Evolutionary conservation across 2,329 filamentous ascomycete species (phyloP).

Genomic region (Pseudogymnoascus sp.): DNA sequence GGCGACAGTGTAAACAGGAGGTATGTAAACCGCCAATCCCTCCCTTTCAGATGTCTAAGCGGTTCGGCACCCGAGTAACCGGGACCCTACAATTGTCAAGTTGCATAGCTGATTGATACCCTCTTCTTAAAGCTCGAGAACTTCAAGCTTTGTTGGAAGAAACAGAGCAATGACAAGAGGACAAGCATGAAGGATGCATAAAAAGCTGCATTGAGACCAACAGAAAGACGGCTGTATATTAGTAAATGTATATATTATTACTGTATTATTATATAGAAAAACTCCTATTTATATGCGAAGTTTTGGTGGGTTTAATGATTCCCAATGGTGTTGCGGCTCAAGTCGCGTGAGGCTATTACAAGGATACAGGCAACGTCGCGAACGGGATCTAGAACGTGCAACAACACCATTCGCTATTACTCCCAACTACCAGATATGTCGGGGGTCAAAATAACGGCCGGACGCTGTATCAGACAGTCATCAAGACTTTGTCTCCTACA

Average conservation of each 20-base stretch:
- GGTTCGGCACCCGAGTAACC: neutral
- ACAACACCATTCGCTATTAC: neutral
- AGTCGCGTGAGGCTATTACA: conserved; percentile 8
- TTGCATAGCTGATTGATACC: conserved; percentile 13
- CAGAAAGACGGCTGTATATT: neutral
- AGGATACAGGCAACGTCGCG: neutral
- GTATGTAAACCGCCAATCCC: conserved; percentile 43
- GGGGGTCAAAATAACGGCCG: neutral
- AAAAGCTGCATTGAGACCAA: neutral
- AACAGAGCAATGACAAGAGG: conserved; percentile 74
- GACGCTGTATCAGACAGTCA: neutral
- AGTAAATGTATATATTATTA: conserved; percentile 9
- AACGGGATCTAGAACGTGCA: neutral
- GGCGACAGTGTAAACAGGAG: conserved; percentile 81
- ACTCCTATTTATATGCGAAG: neutral
- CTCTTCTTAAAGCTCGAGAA: conserved; percentile 63
- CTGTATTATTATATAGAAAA: conserved; percentile 7
- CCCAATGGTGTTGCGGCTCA: conserved; percentile 12
- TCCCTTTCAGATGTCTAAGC: conserved; percentile 18
- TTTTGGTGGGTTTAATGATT: conserved; percentile 1
- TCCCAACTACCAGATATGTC: conserved; percentile 4
- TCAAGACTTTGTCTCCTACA: neutral
- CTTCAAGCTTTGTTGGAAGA: conserved; percentile 88
- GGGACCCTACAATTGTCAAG: neutral
- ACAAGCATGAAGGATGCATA: conserved; percentile 66